Conservation (phyloP, 2,329 filamentous ascomycete genomes). For the Xylaria multiplex region DNA sequence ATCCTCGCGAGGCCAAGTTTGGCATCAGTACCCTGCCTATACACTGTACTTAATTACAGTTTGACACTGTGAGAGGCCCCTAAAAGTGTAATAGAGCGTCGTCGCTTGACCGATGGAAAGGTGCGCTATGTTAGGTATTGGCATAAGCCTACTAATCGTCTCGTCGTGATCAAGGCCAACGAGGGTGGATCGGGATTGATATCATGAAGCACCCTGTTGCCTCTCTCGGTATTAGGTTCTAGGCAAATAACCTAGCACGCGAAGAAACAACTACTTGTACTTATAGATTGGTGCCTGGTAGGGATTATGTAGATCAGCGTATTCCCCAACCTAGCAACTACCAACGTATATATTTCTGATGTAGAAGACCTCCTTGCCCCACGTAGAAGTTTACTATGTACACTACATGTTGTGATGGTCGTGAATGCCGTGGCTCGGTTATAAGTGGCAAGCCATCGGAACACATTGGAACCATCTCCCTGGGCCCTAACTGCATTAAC, state of each 20-base stretch:
- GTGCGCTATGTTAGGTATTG: background rate
- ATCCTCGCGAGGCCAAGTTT: conserved; percentile 14
- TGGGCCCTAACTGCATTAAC: too few relatives aligned
- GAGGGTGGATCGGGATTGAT: background rate
- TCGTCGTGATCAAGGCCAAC: conserved; percentile 3
- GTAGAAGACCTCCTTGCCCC: conserved; percentile 41
- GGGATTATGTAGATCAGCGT: conserved; percentile 49
- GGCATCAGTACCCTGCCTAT: background rate
- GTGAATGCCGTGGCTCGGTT: too few relatives aligned
- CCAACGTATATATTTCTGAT: conserved; percentile 34
- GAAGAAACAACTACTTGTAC: conserved; percentile 12
- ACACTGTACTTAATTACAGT: conserved; percentile 8
- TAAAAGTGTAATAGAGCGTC: background rate
- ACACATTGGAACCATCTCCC: background rate
- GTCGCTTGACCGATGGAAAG: background rate
- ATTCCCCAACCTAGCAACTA: conserved; percentile 46
- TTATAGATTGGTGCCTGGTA: conserved; percentile 34
- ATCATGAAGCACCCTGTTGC: conserved; percentile 14
- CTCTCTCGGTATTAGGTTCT: conserved; percentile 34
- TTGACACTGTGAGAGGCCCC: conserved; percentile 4
- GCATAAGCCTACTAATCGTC: too few relatives aligned
- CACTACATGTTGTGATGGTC: too few relatives aligned
- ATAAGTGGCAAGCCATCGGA: background rate
- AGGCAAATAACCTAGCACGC: conserved; percentile 13
- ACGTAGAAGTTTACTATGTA: conserved; percentile 40